Conservation (phyloP, 345 rosid genomes). For the Eutrema yunnanense region DNA sequence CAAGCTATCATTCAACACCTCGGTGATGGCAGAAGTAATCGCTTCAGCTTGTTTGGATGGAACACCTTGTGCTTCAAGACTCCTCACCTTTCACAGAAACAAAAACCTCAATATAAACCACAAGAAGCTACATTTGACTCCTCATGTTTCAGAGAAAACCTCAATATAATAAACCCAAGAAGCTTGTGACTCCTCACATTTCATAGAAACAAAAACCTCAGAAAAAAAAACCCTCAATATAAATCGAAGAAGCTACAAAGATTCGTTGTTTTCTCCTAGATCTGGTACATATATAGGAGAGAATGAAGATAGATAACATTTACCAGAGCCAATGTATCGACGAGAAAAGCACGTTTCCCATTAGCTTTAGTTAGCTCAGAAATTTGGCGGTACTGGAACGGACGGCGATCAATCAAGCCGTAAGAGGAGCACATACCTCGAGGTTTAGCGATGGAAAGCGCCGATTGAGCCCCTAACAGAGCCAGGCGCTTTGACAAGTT, state of each 20-base stretch:
- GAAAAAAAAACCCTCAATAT: neutral
- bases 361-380: conserved; percentile 60
- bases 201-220: too few relatives aligned
- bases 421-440: conserved; percentile 24
- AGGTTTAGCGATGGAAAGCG: conserved; percentile 20
- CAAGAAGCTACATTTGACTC: conserved; percentile 6
- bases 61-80: conserved; percentile 81
- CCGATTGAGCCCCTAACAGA: conserved; percentile 36
- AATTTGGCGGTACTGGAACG: conserved; percentile 34
- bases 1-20: conserved; percentile 85
- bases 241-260: neutral
- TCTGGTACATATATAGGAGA: neutral
- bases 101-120: neutral
- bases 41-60: conserved; percentile 96
- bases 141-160: conserved; percentile 60
- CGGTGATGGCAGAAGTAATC: conserved; percentile 73
- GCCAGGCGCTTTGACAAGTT: conserved; percentile 41
- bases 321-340: conserved; percentile 93
- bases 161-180: too few relatives aligned
- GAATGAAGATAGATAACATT: neutral
- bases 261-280: conserved; percentile 4
- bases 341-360: conserved; percentile 81
- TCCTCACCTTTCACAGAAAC: conserved; percentile 51
- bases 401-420: neutral
- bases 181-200: conserved; percentile 70